Evolutionary conservation across 2,329 filamentous ascomycete species (phyloP).

Genomic region (Acrocalymma vagum): DNA sequence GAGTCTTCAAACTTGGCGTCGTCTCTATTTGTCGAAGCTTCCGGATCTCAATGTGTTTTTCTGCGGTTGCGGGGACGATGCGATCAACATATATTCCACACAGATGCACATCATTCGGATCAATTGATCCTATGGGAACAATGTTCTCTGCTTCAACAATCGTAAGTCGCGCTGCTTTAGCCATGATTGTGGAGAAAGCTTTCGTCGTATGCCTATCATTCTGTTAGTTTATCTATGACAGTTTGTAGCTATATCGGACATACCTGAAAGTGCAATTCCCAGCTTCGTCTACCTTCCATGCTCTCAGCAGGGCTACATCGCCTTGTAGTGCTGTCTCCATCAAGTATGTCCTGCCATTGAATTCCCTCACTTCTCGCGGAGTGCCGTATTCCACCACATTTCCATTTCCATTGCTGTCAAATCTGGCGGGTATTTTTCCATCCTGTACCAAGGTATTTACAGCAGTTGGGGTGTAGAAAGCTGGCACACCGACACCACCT

Average conservation of each 20-base stretch:
- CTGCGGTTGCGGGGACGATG: slow-evolving; percentile 79
- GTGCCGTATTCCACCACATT: slow-evolving; percentile 69
- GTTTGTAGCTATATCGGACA: not conserved
- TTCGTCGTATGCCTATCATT: slow-evolving; percentile 45
- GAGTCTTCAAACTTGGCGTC: slow-evolving; percentile 7
- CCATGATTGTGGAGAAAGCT: slow-evolving; percentile 67
- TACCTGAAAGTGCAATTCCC: slow-evolving; percentile 77
- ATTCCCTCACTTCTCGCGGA: slow-evolving; percentile 74
- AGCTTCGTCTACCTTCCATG: slow-evolving; percentile 78
- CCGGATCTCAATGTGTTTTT: slow-evolving; percentile 77
- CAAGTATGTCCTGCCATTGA: slow-evolving; percentile 75
- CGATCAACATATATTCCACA: slow-evolving; percentile 92
- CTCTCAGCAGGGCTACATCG: slow-evolving; percentile 79
- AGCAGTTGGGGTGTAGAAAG: slow-evolving; percentile 81
- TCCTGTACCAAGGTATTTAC: slow-evolving; percentile 70
- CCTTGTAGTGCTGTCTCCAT: slow-evolving; percentile 81
- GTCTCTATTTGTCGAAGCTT: slow-evolving; percentile 35
- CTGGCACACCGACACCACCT: slow-evolving; percentile 80
- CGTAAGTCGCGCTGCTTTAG: slow-evolving; percentile 86
- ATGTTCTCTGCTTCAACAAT: slow-evolving; percentile 97
- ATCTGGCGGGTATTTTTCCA: slow-evolving; percentile 71
- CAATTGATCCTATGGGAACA: slow-evolving; percentile 85
- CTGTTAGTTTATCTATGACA: slow-evolving; percentile 1
- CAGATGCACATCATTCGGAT: slow-evolving; percentile 83
- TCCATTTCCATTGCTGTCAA: slow-evolving; percentile 64